Evolutionary conservation across 179 eudicot genomes (phyloP).

Genomic region (Actinidia arguta): DNA sequence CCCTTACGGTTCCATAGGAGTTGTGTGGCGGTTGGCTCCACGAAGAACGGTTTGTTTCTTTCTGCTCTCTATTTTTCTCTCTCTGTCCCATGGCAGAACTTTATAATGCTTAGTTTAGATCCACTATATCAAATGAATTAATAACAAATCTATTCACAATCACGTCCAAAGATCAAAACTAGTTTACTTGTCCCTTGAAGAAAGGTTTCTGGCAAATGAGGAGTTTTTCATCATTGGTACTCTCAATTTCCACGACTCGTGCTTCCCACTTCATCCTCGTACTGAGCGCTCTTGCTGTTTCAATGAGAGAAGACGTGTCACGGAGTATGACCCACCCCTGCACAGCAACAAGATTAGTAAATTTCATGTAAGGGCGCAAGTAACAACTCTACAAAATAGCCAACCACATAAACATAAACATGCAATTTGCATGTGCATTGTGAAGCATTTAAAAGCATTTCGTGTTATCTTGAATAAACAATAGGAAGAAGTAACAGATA

Average conservation of each 20-base stretch:
- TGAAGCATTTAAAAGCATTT: too few relatives aligned
- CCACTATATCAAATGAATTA: constrained; percentile 40
- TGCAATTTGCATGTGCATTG: too few relatives aligned
- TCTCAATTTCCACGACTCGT: constrained; percentile 83
- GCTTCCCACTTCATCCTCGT: constrained; percentile 92
- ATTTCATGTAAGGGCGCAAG: not conserved
- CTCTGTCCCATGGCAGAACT: constrained; percentile 23
- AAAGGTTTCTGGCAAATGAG: constrained; percentile 96
- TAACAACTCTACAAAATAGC: not conserved
- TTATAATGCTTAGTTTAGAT: constrained; percentile 30
- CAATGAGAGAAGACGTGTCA: constrained; percentile 70
- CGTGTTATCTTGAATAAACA: not conserved
- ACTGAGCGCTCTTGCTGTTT: constrained; percentile 69
- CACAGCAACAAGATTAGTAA: constrained; percentile 18
- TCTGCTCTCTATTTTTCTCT: constrained; percentile 17
- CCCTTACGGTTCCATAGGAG: constrained; percentile 92
- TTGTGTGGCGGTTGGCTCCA: constrained; percentile 27
- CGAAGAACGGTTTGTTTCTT: not conserved
- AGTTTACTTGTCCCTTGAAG: constrained; percentile 64
- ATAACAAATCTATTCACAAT: constrained; percentile 27
- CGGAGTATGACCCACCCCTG: constrained; percentile 98
- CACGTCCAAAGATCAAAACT: constrained; percentile 15
- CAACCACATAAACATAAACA: not conserved
- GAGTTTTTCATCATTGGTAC: constrained; percentile 78
- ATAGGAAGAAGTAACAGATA: constrained; percentile 29